Evolutionary conservation across 2,329 filamentous ascomycete species (phyloP).

Genomic region (Elsinoe perseae): DNA sequence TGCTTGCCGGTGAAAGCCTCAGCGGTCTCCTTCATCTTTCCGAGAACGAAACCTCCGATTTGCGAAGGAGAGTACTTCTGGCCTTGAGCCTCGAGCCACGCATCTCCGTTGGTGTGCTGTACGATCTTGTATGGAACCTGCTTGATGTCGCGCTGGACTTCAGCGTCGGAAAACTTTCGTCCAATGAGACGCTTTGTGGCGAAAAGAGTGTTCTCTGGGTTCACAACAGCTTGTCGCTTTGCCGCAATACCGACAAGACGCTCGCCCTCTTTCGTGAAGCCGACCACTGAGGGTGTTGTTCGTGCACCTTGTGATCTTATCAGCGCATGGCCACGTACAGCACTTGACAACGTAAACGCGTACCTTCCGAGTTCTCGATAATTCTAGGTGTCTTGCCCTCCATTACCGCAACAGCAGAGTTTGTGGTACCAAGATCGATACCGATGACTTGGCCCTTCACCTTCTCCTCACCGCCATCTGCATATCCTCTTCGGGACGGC

Average conservation of each 20-base stretch:
- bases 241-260: constrained; percentile 93
- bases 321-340: constrained; percentile 10
- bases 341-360: constrained; percentile 21
- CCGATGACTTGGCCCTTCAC: constrained; percentile 94
- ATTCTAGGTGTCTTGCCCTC: constrained; percentile 93
- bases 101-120: constrained; percentile 92
- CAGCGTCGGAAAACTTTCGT: constrained; percentile 86
- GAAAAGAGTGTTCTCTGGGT: constrained; percentile 97
- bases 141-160: constrained; percentile 95
- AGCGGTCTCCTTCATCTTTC: constrained; percentile 99
- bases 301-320: constrained; percentile 56
- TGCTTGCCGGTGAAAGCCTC: constrained; percentile 86
- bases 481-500: constrained; percentile 65
- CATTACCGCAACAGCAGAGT: constrained; percentile 96
- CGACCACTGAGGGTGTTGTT: constrained; percentile 90
- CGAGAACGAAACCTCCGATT: constrained; percentile 89
- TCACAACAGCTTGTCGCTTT: constrained; percentile 96
- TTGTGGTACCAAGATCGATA: constrained; percentile 97
- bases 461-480: constrained; percentile 65
- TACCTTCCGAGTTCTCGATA: constrained; percentile 96
- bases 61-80: constrained; percentile 98
- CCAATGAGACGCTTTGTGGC: constrained; percentile 98
- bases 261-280: constrained; percentile 91
- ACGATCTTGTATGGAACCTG: constrained; percentile 98
- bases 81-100: constrained; percentile 87